Evolutionary conservation across 2,329 filamentous ascomycete genomes (phyloP).

Genomic region (Lasiodiplodia hormozganensis): DNA sequence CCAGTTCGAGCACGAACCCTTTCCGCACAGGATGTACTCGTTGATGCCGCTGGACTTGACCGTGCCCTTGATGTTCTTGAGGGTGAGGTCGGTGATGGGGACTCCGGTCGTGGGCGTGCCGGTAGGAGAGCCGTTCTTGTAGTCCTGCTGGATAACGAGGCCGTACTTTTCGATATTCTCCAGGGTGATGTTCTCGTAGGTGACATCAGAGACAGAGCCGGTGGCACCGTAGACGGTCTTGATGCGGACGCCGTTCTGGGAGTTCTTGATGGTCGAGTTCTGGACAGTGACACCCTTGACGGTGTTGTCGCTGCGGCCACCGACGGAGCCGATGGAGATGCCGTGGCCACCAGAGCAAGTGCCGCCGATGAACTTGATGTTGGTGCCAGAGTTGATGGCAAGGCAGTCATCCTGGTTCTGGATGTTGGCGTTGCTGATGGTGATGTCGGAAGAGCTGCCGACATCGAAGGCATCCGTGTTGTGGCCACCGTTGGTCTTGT

Average conservation of each 20-base stretch:
- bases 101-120: slow-evolving; percentile 56
- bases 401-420: slow-evolving; percentile 64
- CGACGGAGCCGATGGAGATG: slow-evolving; percentile 62
- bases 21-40: slow-evolving; percentile 63
- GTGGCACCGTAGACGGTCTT: slow-evolving; percentile 61
- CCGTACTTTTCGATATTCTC: slow-evolving; percentile 56
- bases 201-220: slow-evolving; percentile 58
- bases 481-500: slow-evolving; percentile 30
- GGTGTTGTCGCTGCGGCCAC: slow-evolving; percentile 58
- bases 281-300: slow-evolving; percentile 59
- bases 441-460: slow-evolving; percentile 52
- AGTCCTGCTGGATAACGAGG: slow-evolving; percentile 61
- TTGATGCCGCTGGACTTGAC: slow-evolving; percentile 43
- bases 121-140: slow-evolving; percentile 55
- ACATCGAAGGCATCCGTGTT: slow-evolving; percentile 64
- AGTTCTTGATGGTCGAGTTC: slow-evolving; percentile 55
- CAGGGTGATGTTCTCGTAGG: slow-evolving; percentile 56
- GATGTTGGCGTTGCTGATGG: slow-evolving; percentile 54
- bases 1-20: slow-evolving; percentile 61
- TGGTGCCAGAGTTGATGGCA: slow-evolving; percentile 59
- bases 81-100: slow-evolving; percentile 53
- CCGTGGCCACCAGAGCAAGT: slow-evolving; percentile 58
- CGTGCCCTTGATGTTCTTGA: slow-evolving; percentile 52
- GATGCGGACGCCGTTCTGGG: slow-evolving; percentile 60
- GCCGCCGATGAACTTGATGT: slow-evolving; percentile 17